These are phyloP conservation scores for Kluyveromyces sp. DNA, from an alignment of 1,139 yeast species.

Conservation along the genomic window DNA sequence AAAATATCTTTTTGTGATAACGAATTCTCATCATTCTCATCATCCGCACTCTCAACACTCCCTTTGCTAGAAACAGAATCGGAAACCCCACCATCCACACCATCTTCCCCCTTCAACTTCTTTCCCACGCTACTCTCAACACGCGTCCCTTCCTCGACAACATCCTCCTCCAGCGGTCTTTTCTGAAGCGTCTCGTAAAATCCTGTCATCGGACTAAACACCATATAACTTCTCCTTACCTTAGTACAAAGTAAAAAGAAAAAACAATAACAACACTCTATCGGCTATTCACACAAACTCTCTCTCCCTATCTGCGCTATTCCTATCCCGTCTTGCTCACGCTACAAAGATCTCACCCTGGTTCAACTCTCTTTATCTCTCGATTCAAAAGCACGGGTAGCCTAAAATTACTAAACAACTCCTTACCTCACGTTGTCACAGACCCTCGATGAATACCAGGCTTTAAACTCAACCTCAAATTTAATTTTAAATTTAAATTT, in stretches of 20 bases:
- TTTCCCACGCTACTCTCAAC: neutral
- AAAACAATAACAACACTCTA: too few species aligned
- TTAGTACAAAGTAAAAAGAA: neutral
- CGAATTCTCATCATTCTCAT: neutral
- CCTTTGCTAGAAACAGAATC: neutral
- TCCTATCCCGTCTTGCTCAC: too few species aligned
- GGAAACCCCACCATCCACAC: neutral
- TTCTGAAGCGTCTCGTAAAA: neutral
- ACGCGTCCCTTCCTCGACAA: neutral
- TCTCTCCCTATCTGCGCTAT: too few species aligned
- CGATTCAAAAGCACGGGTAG: too few species aligned
- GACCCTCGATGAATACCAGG: too few species aligned
- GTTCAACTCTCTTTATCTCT: too few species aligned
- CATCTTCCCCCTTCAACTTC: slow-evolving; percentile 1
- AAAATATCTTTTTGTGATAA: slow-evolving; percentile 6
- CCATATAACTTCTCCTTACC: neutral
- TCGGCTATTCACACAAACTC: too few species aligned
- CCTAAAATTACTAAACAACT: too few species aligned
- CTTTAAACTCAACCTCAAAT: too few species aligned
- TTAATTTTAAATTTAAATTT: too few species aligned
- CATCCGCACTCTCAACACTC: neutral
- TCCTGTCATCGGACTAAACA: neutral
- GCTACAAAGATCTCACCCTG: too few species aligned
- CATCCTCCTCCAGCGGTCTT: neutral
- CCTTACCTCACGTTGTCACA: too few species aligned